Base-by-base conservation (phyloP, 345 rosid species). In the Aquilaria sinensis region DNA sequence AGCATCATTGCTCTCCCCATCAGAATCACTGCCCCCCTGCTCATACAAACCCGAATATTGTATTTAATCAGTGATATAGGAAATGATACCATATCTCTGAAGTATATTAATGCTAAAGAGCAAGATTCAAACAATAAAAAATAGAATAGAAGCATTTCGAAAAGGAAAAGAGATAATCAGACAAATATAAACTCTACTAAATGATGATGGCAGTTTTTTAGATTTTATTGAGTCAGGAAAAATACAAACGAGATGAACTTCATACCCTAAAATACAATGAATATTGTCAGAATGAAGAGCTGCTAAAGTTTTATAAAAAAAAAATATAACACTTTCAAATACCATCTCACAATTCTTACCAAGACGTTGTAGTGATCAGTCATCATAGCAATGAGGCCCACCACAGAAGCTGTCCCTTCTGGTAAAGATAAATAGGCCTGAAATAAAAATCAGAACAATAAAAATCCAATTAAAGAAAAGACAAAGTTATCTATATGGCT, bases 331-430 rank as follows among this genome's bases (percentile, higher is more conserved):
- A 37, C 7, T 37, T 37, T 4, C 43, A 37, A 37, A 9, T 37
- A 37, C 43, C 43, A 37, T 37, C 43, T 3, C 43, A 9, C 32
- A 31, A 64, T 63, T 53, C 89, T 69, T 82, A 95, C 99, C 94
- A 87, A 58, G 70, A 85, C 87, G 73, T 74, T 83, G 67, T 91
- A 95, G 71, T 95, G 96, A 78, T 91, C 99, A 0, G 91, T 89
- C 97, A 95, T 87, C 99, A 91, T 91, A 32, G 99, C 99, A 74
- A 85, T 78, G 48, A 95, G 92, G 74, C 99, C 99, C 69, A 84
- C 81, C 57, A 89, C 94, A 47, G 99, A 91, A 70, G 96, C 96
- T 30, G 78, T 86, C 73, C 98, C 98, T 72, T 91, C 97, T 1
- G 98, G 99, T 52, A 95, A 81, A 59, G 99, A 91, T 68, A 95